Conservation (phyloP, 2,329 filamentous ascomycete genomes). For the Exophiala spinifera region DNA sequence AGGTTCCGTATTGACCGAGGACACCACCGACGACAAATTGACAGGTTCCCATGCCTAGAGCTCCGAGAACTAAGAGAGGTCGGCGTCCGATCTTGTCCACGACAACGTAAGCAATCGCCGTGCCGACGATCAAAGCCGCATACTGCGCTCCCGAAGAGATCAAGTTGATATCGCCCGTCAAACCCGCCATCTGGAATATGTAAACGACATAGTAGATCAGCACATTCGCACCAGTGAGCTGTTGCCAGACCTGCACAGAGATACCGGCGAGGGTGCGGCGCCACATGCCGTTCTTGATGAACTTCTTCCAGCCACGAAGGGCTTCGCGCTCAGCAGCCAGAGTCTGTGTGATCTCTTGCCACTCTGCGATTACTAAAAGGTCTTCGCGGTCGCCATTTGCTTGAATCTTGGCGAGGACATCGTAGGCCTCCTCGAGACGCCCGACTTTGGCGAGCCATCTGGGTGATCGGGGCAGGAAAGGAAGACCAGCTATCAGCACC, state of each 20-base stretch:
- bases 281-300: constrained; percentile 70
- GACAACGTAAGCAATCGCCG: constrained; percentile 69
- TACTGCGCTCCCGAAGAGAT: constrained; percentile 69
- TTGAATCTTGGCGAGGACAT: constrained; percentile 56
- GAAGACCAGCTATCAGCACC: constrained; percentile 36
- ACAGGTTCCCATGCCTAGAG: constrained; percentile 57
- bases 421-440: constrained; percentile 53
- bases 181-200: constrained; percentile 67
- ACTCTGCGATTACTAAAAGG: constrained; percentile 64
- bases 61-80: constrained; percentile 60
- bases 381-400: constrained; percentile 62
- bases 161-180: constrained; percentile 56
- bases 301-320: constrained; percentile 44
- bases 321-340: background rate
- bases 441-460: constrained; percentile 62
- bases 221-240: constrained; percentile 69
- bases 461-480: constrained; percentile 54
- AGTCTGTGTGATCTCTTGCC: constrained; percentile 58
- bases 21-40: constrained; percentile 44
- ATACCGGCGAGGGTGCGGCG: constrained; percentile 69
- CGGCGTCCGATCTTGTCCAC: constrained; percentile 75
- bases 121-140: constrained; percentile 77
- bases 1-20: constrained; percentile 43
- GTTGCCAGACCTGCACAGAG: constrained; percentile 72
- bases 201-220: constrained; percentile 51